phyloP scores from a whole-genome alignment of 352 stramenopile genomes.

The Globisporangium carolinianum region DNA sequence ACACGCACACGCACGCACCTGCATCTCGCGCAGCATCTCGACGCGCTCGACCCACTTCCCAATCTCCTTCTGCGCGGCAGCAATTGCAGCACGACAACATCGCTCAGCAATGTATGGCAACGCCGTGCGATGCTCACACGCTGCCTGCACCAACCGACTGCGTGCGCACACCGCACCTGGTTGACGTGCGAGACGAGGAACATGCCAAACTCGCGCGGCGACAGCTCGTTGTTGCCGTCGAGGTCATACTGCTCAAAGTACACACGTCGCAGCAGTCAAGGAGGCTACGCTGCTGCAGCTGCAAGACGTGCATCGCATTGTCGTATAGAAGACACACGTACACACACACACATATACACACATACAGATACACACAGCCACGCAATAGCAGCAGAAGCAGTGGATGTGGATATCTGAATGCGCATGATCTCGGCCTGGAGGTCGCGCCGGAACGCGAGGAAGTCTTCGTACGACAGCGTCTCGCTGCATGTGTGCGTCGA shows the following conservation, averaged over 20 bases:
- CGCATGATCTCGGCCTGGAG: constrained; percentile 80
- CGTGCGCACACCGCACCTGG: constrained; percentile 30
- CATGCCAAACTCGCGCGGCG: constrained; percentile 80
- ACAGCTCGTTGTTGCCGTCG: constrained; percentile 73
- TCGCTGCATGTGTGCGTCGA: constrained; percentile 21
- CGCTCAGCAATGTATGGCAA: neutral
- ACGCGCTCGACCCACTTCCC: constrained; percentile 78
- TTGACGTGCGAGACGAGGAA: constrained; percentile 84
- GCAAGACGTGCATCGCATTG: neutral
- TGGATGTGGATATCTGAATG: constrained; percentile 83
- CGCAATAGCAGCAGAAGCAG: neutral
- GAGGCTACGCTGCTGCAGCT: constrained; percentile 9
- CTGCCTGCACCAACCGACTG: too few relatives aligned
- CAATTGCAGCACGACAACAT: too few relatives aligned
- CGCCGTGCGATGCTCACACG: too few relatives aligned
- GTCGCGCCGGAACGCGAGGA: constrained; percentile 62
- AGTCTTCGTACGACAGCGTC: constrained; percentile 79
- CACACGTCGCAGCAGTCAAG: constrained; percentile 27
- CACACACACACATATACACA: neutral
- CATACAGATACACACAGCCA: neutral
- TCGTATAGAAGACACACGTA: neutral
- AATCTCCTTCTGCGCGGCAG: constrained; percentile 44
- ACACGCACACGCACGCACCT: constrained; percentile 21
- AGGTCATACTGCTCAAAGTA: constrained; percentile 89
- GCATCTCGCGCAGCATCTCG: constrained; percentile 46